These are phyloP conservation scores for Podospora conica DNA, from an alignment of 495 filamentous ascomycete species.

Conservation along the genomic window DNA sequence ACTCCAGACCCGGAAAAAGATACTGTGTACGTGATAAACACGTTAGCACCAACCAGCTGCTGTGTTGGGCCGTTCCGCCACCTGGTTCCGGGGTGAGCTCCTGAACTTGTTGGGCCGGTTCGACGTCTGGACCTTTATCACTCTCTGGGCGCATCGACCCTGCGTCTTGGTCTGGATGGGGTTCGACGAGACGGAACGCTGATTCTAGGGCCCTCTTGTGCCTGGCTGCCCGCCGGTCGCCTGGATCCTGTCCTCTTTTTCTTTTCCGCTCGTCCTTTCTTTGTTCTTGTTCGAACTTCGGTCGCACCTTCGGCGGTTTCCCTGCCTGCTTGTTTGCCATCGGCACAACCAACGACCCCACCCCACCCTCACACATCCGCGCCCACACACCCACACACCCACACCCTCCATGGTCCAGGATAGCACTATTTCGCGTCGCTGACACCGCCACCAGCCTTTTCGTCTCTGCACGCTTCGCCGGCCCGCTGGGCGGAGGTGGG, in stretches of 20 bases:
- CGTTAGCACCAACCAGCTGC: background rate
- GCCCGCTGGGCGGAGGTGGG: constrained; percentile 5
- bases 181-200: background rate
- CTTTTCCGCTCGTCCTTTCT: background rate
- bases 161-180: background rate
- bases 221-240: background rate
- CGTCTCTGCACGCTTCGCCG: constrained; percentile 8
- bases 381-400: background rate
- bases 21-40: background rate
- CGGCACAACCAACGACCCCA: constrained; percentile 1
- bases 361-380: constrained; percentile 12
- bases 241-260: background rate
- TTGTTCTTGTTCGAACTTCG: background rate
- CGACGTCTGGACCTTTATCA: background rate
- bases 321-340: background rate
- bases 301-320: background rate
- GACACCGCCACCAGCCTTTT: constrained; percentile 9
- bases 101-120: no score
- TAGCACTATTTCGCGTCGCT: constrained; percentile 4
- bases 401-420: background rate
- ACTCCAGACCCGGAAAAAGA: background rate
- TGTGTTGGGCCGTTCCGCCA: background rate
- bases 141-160: background rate
- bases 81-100: background rate
- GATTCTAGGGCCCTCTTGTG: background rate